Base-by-base conservation (phyloP, 2,329 filamentous ascomycete genomes). In the Aspergillus tubingensis region DNA sequence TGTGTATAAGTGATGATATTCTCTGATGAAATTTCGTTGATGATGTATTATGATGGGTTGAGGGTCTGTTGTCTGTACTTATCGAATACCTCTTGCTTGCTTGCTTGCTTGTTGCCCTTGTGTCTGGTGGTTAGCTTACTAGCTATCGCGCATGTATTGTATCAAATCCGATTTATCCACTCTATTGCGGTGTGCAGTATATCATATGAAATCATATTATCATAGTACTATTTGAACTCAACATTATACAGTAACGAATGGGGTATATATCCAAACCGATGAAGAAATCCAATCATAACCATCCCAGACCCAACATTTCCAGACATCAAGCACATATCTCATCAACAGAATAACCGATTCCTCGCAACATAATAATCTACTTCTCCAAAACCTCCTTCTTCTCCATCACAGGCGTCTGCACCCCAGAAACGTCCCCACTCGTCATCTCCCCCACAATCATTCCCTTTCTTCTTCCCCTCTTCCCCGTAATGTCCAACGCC, bases 401-500 rank as follows among this genome's bases (percentile, higher is more conserved):
- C 51, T 64, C 57, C 38, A 48, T 50, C 41, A 52, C 58, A n/a
- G 62, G 62, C 36, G 62, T 64, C 50, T 49, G 56, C 21, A 47
- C 53, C 25, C 53, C 53, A 2, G 53, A 55, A 32, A 55, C 53
- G 19, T 39, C 27, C 17, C 32, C 52, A 8, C 54, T 51, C 8
- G 15, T 47, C 38, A 51, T 23, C 36, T 51, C 48, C 15, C 55
- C 44, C 11, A 32, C 7, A 7, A 50, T n/a, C 17, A 50, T 19
- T 3, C 19, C 39, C 47, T 32, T 38, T 71, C 72, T 19, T 80
- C 76, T 8, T 83, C 65, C 70, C 61, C 68, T 75, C 64, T 67
- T 76, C 1, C 79, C 79, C 54, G 71, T 83, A 7, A 90, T 59
- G 74, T 92, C 90, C 58, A 82, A 69, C 43, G 76, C 82, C 65